phyloP scores from a whole-genome alignment of 257 asterid genomes.

The Nicotiana otophora region DNA sequence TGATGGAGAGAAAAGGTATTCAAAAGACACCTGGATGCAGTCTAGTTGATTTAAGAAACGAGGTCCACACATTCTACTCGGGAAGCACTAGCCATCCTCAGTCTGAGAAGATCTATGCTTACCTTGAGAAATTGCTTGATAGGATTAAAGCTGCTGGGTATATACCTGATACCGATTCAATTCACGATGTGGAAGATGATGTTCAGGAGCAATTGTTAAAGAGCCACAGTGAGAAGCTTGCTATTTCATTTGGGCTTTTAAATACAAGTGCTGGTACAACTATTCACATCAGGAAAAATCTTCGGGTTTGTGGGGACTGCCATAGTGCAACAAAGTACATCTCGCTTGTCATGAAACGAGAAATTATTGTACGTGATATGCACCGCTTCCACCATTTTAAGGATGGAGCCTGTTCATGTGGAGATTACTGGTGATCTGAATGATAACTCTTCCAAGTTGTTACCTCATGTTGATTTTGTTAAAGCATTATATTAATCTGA shows the following conservation, averaged over 20 bases:
- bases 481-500: not conserved
- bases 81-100: conserved; percentile 81
- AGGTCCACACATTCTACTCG: conserved; percentile 86
- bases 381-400: conserved; percentile 92
- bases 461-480: not conserved
- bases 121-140: conserved; percentile 52
- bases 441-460: conserved; percentile 6
- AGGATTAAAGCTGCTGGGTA: conserved; percentile 80
- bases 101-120: conserved; percentile 56
- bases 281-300: conserved; percentile 82
- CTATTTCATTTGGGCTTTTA: conserved; percentile 74
- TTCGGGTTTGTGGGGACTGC: conserved; percentile 87
- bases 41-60: conserved; percentile 64
- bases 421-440: conserved; percentile 78
- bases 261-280: conserved; percentile 64
- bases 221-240: conserved; percentile 91
- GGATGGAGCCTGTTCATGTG: conserved; percentile 77
- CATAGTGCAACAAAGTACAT: conserved; percentile 83
- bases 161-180: conserved; percentile 56
- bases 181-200: conserved; percentile 83
- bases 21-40: conserved; percentile 87
- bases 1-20: conserved; percentile 84
- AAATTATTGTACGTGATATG: conserved; percentile 84
- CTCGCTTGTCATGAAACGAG: conserved; percentile 69
- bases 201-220: conserved; percentile 67